A percentile compares a stretch with the other conserved stretches of the same genome.
These are phyloP conservation scores for Parathielavia appendiculata DNA, from an alignment of 495 filamentous ascomycete genomes.

Conservation along the genomic window DNA sequence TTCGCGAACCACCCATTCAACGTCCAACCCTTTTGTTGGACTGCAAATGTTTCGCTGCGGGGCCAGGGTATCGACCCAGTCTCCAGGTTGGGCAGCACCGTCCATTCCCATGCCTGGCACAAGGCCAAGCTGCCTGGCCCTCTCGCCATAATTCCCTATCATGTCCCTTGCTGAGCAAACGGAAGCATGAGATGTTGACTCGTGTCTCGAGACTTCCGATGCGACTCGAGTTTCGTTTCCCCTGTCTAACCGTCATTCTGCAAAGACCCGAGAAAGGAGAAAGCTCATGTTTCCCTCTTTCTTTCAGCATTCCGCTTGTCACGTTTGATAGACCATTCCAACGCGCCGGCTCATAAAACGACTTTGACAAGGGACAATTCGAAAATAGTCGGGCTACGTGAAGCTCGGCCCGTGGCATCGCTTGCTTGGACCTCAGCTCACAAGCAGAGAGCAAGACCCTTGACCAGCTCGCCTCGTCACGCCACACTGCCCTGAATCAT, in stretches of 20 bases:
- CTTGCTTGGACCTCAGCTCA: slow-evolving; percentile 23
- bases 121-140: slow-evolving; percentile 7
- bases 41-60: slow-evolving; percentile 5
- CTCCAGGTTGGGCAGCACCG: slow-evolving; percentile 20
- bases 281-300: not conserved
- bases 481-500: slow-evolving; percentile 15
- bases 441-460: slow-evolving; percentile 1
- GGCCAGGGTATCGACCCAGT: slow-evolving; percentile 1
- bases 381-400: slow-evolving; percentile 2
- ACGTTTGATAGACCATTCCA: not conserved
- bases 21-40: slow-evolving; percentile 8
- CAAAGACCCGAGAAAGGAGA: slow-evolving; percentile 1
- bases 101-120: slow-evolving; percentile 3
- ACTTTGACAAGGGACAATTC: not conserved
- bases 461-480: slow-evolving; percentile 19
- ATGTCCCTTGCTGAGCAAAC: not conserved
- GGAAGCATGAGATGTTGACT: not conserved
- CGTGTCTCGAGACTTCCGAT: slow-evolving; percentile 1
- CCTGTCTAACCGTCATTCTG: not conserved
- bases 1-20: not conserved
- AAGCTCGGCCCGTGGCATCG: slow-evolving; percentile 13
- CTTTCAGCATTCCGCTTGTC: not conserved
- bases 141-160: slow-evolving; percentile 11
- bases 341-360: not conserved
- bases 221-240: not conserved